phyloP scores from a whole-genome alignment of 441 rosid species.

The Raphanus hybrid region DNA sequence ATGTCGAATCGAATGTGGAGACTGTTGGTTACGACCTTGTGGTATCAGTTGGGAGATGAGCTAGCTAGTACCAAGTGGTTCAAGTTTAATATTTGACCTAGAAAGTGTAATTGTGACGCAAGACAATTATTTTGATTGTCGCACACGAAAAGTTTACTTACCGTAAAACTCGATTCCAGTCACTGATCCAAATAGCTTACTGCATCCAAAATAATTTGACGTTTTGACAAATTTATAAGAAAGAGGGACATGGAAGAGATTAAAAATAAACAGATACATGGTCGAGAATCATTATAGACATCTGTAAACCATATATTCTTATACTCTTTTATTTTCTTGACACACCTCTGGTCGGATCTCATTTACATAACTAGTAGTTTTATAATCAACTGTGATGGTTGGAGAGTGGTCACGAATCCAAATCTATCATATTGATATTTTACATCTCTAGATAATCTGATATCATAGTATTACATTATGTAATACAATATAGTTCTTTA shows the following conservation, averaged over 20 bases:
- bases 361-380: background rate
- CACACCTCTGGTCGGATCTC: background rate
- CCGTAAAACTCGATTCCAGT: background rate
- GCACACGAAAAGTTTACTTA: background rate
- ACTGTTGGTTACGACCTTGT: background rate
- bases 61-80: slow-evolving; percentile 3
- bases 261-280: background rate
- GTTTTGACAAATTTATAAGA: background rate
- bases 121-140: background rate
- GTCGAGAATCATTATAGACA: background rate
- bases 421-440: background rate
- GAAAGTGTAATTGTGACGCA: background rate
- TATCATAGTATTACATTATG: background rate
- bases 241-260: background rate
- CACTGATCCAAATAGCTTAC: background rate
- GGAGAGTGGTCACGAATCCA: background rate
- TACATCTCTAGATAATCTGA: slow-evolving; percentile 2
- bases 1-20: background rate
- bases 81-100: slow-evolving; percentile 3
- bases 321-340: background rate
- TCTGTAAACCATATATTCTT: background rate
- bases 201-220: background rate
- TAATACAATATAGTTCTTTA: background rate
- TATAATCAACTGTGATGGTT: background rate
- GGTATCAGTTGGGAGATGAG: slow-evolving; percentile 8